Evolutionary conservation across 108 stramenopile genomes (phyloP).

Genomic region (Halocafeteria seosinensis): DNA sequence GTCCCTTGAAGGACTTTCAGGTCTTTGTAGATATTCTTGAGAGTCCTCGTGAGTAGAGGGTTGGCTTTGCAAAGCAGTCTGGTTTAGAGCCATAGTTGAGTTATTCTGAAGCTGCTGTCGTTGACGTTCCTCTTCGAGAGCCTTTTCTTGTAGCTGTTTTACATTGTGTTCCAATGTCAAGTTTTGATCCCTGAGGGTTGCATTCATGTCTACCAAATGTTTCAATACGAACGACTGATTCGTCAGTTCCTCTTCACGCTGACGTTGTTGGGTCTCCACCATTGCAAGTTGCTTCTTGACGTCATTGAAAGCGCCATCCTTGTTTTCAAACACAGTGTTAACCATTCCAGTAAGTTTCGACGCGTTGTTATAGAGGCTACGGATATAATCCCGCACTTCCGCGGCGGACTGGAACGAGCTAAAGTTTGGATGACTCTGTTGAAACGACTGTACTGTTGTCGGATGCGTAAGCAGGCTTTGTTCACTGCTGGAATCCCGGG

Average conservation of each 20-base stretch:
- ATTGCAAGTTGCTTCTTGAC: background rate
- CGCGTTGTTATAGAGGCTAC: too few species aligned
- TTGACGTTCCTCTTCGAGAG: too few species aligned
- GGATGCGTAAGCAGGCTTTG: too few species aligned
- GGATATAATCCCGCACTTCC: too few species aligned
- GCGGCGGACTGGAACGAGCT: too few species aligned
- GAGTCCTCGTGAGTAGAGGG: background rate
- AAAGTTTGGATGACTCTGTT: too few species aligned
- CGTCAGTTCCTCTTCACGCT: constrained; percentile 2
- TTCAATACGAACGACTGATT: background rate
- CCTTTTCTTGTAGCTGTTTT: background rate
- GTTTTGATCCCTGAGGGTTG: background rate
- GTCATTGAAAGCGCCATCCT: too few species aligned
- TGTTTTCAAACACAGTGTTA: too few species aligned
- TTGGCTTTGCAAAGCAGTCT: background rate
- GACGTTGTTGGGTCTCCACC: background rate
- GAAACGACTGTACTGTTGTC: too few species aligned
- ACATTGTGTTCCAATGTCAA: too few species aligned
- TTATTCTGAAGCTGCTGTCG: background rate
- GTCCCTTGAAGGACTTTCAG: background rate
- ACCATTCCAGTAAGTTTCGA: too few species aligned
- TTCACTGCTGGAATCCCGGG: too few species aligned
- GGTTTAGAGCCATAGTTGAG: background rate
- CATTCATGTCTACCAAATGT: background rate
- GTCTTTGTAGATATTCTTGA: background rate